These are phyloP conservation scores for Arctostaphylos glauca DNA, from an alignment of 148 eudicot species.

Conservation along the genomic window DNA sequence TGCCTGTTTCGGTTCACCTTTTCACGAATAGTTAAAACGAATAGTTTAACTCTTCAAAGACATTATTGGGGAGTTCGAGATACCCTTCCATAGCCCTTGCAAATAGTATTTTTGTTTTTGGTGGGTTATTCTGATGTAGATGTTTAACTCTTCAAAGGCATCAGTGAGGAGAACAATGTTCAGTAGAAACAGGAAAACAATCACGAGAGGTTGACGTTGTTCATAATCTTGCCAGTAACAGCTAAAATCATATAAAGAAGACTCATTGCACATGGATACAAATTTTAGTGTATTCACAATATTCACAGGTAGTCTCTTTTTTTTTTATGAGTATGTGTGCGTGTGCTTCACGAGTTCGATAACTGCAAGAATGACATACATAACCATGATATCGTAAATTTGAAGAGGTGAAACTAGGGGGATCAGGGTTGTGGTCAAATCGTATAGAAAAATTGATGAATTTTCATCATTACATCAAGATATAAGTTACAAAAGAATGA, in stretches of 20 bases:
- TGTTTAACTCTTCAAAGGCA: too few species aligned
- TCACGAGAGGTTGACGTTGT: not conserved
- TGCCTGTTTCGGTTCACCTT: too few species aligned
- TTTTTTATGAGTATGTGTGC: not conserved
- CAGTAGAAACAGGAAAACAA: not conserved
- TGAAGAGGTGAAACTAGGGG: not conserved
- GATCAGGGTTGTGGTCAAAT: not conserved
- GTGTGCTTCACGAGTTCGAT: not conserved
- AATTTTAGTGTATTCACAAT: not conserved
- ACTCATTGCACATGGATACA: not conserved
- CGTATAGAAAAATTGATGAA: slow-evolving; percentile 14
- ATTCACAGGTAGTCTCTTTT: not conserved
- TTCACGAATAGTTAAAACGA: too few species aligned
- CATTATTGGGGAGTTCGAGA: too few species aligned
- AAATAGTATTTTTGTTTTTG: too few species aligned
- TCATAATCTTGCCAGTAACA: not conserved
- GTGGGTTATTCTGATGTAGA: too few species aligned
- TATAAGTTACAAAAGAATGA: slow-evolving; percentile 33
- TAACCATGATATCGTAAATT: not conserved
- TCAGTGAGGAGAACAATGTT: not conserved
- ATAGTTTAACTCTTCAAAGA: too few species aligned
- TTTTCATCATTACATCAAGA: slow-evolving; percentile 18
- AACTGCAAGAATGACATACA: not conserved
- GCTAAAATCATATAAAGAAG: not conserved
- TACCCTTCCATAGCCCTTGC: too few species aligned